A percentile compares a stretch with the other conserved stretches of the same genome.
These are phyloP conservation scores for Saturnispora sanitii DNA, from an alignment of 805 yeast species.

Conservation along the genomic window DNA sequence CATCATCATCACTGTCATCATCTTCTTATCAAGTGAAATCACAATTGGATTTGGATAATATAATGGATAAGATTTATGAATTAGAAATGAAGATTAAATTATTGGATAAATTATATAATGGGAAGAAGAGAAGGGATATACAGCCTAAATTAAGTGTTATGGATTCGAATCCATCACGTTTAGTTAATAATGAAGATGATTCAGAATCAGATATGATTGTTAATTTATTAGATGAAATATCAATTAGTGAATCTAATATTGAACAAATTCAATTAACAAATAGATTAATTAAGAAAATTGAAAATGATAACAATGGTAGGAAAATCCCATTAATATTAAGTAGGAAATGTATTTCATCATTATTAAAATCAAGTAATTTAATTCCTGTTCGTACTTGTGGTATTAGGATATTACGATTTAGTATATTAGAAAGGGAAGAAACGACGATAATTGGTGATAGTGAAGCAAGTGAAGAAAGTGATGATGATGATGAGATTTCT, in stretches of 20 bases:
- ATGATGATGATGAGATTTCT: not conserved
- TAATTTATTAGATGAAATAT: not conserved
- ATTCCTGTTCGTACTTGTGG: slow-evolving; percentile 8
- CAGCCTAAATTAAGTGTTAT: not conserved
- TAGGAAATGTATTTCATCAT: not conserved
- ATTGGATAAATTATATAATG: not conserved
- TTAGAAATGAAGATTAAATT: slow-evolving; percentile 1
- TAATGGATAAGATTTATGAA: slow-evolving; percentile 4
- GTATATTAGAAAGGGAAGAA: not conserved
- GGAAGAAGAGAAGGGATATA: not conserved
- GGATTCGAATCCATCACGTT: not conserved
- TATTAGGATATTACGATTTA: slow-evolving; percentile 8
- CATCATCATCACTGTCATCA: too few relatives aligned
- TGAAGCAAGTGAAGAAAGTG: not conserved
- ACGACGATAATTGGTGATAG: not conserved
- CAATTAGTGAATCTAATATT: not conserved
- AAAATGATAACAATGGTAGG: not conserved
- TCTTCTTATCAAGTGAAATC: slow-evolving; percentile 7
- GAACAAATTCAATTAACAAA: slow-evolving; percentile 8
- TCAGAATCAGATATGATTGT: not conserved
- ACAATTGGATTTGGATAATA: slow-evolving; percentile 7
- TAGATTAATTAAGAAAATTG: slow-evolving; percentile 1
- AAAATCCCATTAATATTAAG: too few relatives aligned
- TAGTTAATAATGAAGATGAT: not conserved
- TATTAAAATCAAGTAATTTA: slow-evolving; percentile 7